Base-by-base conservation (phyloP, 169 alveolate species). In the Plasmodium malariae region DNA sequence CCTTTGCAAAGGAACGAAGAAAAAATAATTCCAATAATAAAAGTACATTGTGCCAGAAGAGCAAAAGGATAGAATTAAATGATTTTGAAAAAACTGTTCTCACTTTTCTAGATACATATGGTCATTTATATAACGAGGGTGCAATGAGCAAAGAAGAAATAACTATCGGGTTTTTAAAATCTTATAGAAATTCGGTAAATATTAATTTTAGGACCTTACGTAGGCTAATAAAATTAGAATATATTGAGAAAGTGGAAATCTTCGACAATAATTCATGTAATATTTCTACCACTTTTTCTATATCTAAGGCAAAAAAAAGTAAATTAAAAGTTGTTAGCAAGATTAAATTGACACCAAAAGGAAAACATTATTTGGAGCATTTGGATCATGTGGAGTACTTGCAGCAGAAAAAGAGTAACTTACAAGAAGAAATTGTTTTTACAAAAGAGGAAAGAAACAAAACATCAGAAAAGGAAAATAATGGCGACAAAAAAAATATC, bases 131-230 rank as follows among this genome's bases (percentile, higher is more conserved):
- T 40, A 40, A 83, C 19, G 72, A 83, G 19, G 17, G 49, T 54
- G 59, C 85, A 3, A 43, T 83, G 34, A 83, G 86, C 71, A 83
- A 30, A 40, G 91, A 83, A 67, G 91, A 83, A 54, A 83, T 83
- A 14, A 83, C 30, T 14, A 51, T 54, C 1, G 71, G 62, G 2
- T 54, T 83, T 83, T 65, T 83, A 65, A 83, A 83, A 83, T 67
- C 49, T 65, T 83, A 37, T 65, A 14, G 43, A 43, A 67, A 36
- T 5, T 34, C 45, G 21, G 55, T 51, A 67, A 49, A 49, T 67
- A 36, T 67, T 32, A 36, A 83, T 83, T 67, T 67, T n/a, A 51
- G 45, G 30, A 32, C 51, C 6, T 65, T 83, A 45, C 19, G 59
- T 24, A 83, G 72, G 19, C 43, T 83, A 51, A 48, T 30, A 48